Conservation (phyloP, 331 rosid species). For the Quercus phellos region DNA sequence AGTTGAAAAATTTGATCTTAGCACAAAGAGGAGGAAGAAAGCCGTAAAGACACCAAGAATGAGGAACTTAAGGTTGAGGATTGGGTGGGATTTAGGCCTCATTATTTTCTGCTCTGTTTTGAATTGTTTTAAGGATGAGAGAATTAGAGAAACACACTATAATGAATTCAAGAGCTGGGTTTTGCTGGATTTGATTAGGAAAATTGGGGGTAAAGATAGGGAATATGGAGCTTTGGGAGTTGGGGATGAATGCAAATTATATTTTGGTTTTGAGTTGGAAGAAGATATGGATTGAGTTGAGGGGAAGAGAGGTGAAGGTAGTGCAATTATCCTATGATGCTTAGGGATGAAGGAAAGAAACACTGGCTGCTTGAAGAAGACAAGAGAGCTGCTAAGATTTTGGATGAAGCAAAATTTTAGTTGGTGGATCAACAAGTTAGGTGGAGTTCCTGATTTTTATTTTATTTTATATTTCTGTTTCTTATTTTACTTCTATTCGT, state of each 20-base stretch:
- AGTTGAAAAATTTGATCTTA: conserved; percentile 43
- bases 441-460: conserved; percentile 16
- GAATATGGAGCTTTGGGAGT: neutral
- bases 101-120: conserved; percentile 18
- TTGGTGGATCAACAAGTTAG: conserved; percentile 47
- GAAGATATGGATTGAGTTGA: neutral
- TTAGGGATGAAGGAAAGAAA: conserved; percentile 36
- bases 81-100: conserved; percentile 57
- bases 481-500: neutral
- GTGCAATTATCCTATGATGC: conserved; percentile 20
- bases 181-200: neutral
- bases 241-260: conserved; percentile 3
- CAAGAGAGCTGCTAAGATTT: conserved; percentile 38
- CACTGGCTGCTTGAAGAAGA: conserved; percentile 38
- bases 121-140: neutral
- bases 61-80: conserved; percentile 51
- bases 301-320: neutral
- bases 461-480: neutral
- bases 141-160: neutral
- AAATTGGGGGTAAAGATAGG: neutral
- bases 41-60: conserved; percentile 39
- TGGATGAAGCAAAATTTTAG: conserved; percentile 36
- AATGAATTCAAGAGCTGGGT: neutral
- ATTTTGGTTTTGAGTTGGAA: conserved; percentile 10
- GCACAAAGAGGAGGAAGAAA: conserved; percentile 42